Base-by-base conservation (phyloP, 108 stramenopile species). In the Cyclotella cryptica region DNA sequence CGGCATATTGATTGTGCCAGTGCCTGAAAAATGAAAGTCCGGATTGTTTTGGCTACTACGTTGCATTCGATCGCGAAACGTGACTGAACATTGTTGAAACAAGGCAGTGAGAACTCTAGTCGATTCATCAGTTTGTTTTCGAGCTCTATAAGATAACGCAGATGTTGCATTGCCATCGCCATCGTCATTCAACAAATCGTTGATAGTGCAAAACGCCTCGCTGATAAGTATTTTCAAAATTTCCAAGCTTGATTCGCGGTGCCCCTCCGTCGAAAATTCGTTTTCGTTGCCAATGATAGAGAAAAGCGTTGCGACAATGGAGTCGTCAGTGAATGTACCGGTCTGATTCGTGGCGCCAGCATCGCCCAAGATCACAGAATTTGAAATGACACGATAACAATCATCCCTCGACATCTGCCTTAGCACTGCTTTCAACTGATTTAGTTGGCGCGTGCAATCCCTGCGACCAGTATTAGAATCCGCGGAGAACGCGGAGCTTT, bases 181-280 rank as follows among this genome's bases (percentile, higher is more conserved):
- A 44, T 10, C n/a, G 9, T 29, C 40, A 44, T 69, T 29, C 13
- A 6, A 21, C 18, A 45, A n/a, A 11, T 64, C 41, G 24, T 24
- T 28, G n/a, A 17, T 68, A 35, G 35, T 35, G 35, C 35, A 35
- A 57, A 75, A 81, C 0, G 54, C 69, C 35, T 43, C 19, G 18
- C 40, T 39, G 10, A 71, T 47, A 22, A 83, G 15, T 0, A 5
- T 41, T 35, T 66, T 75, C 49, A 76, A 72, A 60, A 83, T 67
- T 18, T 77, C 71, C 27, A 75, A 26, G n/a, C 81, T 76, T 24
- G 64, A 39, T 49, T 83, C 81, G 40, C 81, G 81, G 61, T 83
- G 81, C 15, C 81, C 81, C 24, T 83, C 81, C 14, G 75, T 71
- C 19, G 65, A 60, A 43, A 57, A 40, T 35, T 52, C 52, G 10